Conservation (phyloP, 2,329 filamentous ascomycete species). For the Didymella pinodella region DNA sequence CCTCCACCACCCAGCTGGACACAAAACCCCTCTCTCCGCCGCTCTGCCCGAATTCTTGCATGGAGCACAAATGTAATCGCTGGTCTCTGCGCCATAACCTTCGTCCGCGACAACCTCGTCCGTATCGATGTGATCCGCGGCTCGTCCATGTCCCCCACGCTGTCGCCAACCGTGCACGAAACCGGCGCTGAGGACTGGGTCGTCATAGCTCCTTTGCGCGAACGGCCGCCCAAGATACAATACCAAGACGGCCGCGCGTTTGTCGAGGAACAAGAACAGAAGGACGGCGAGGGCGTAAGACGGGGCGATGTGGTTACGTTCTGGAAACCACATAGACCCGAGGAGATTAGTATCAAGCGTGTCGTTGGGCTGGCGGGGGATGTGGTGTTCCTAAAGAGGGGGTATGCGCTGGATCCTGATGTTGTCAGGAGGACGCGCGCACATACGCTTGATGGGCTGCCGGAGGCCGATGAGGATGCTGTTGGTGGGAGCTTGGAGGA, state of each 20-base stretch:
- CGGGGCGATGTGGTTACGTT: conserved; percentile 58
- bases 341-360: conserved; percentile 78
- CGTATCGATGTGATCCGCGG: conserved; percentile 52
- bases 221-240: conserved; percentile 26
- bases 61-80: conserved; percentile 28
- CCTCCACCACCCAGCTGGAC: conserved; percentile 20
- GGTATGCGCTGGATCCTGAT: conserved; percentile 56
- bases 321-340: conserved; percentile 69
- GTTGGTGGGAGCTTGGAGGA: conserved; percentile 23
- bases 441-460: conserved; percentile 44
- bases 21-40: conserved; percentile 15
- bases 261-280: conserved; percentile 2
- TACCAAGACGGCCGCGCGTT: conserved; percentile 15
- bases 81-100: conserved; percentile 28
- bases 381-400: conserved; percentile 60
- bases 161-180: conserved; percentile 53
- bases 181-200: conserved; percentile 52
- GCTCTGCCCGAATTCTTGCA: conserved; percentile 21
- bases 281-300: conserved; percentile 43
- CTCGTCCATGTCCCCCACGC: conserved; percentile 56
- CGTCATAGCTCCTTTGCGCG: conserved; percentile 43
- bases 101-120: conserved; percentile 54
- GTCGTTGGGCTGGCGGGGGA: conserved; percentile 85
- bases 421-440: conserved; percentile 19
- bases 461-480: conserved; percentile 26